Percentiles rank a stretch among this genome's conserved stretches.
Evolutionary conservation across 2,329 filamentous ascomycete species (phyloP).

Genomic region (Aspergillus arachidicola): DNA sequence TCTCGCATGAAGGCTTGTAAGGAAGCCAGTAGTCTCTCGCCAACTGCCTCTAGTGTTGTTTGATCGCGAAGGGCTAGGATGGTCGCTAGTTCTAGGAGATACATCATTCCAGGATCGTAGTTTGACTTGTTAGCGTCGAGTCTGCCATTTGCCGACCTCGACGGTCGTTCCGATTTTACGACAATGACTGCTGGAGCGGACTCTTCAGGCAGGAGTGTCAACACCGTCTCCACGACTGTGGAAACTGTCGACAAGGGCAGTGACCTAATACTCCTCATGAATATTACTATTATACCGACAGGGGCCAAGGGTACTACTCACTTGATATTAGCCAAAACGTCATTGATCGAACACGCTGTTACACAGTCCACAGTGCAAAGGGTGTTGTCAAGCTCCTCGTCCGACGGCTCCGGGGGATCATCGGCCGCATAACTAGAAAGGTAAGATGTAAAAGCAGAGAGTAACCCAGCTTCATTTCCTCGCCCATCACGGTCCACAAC

Average conservation of each 20-base stretch:
- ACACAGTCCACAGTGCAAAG: conserved; percentile 93
- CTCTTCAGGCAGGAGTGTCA: conserved; percentile 86
- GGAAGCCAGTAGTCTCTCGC: conserved; percentile 76
- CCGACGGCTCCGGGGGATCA: conserved; percentile 94
- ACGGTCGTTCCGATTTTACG: conserved; percentile 80
- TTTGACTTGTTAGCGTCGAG: conserved; percentile 57
- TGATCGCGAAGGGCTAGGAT: conserved; percentile 76
- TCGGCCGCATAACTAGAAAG: conserved; percentile 99
- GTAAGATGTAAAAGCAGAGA: conserved; percentile 93
- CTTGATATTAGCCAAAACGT: conserved; percentile 81
- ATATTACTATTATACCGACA: conserved; percentile 16
- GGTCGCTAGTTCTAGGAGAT: conserved; percentile 88
- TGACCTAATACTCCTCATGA: conserved; percentile 48
- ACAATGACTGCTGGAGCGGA: conserved; percentile 78
- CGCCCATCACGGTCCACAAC: conserved; percentile 86
- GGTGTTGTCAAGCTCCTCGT: conserved; percentile 95
- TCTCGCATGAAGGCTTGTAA: conserved; percentile 83
- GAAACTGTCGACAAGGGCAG: conserved; percentile 63
- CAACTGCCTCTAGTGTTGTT: conserved; percentile 70
- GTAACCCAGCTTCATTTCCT: conserved; percentile 77
- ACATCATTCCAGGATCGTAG: conserved; percentile 86
- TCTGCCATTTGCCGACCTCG: conserved; percentile 62
- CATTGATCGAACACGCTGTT: conserved; percentile 81
- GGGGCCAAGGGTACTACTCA: conserved; percentile 48
- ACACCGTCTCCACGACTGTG: conserved; percentile 69